Conservation (phyloP, 257 asterid species). For the Craterostigma plantagineum region DNA sequence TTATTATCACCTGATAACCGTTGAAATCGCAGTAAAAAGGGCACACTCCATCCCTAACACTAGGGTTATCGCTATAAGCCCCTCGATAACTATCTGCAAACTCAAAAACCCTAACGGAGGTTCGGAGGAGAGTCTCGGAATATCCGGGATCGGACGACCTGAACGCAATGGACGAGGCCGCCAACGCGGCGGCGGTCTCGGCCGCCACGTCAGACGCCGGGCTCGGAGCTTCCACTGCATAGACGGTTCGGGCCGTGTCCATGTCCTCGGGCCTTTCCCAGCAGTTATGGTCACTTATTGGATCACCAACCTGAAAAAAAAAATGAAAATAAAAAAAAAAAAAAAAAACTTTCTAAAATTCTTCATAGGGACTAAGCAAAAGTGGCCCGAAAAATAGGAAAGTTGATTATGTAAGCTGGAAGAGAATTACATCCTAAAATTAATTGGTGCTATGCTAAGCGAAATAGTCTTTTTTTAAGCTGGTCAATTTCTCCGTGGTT, state of each 20-base stretch:
- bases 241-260: constrained; percentile 87
- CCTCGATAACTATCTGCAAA: constrained; percentile 77
- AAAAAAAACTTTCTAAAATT: too few relatives aligned
- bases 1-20: constrained; percentile 98
- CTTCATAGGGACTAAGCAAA: too few relatives aligned
- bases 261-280: constrained; percentile 99
- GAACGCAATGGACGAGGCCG: constrained; percentile 79
- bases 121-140: constrained; percentile 45
- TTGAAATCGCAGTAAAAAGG: constrained; percentile 90
- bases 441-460: too few relatives aligned
- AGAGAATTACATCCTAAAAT: too few relatives aligned
- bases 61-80: constrained; percentile 65
- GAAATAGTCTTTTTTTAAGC: too few relatives aligned
- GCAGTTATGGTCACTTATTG: constrained; percentile 64
- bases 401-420: too few relatives aligned
- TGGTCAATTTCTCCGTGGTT: too few relatives aligned
- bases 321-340: too few relatives aligned
- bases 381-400: too few relatives aligned
- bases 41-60: constrained; percentile 54
- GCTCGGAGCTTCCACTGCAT: constrained; percentile 78
- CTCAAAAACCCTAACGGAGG: constrained; percentile 49
- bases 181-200: constrained; percentile 92
- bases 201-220: constrained; percentile 95
- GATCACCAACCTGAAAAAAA: constrained; percentile 78
- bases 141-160: constrained; percentile 63